Conservation (phyloP, 78 protist species). For the Acrasis kona region DNA sequence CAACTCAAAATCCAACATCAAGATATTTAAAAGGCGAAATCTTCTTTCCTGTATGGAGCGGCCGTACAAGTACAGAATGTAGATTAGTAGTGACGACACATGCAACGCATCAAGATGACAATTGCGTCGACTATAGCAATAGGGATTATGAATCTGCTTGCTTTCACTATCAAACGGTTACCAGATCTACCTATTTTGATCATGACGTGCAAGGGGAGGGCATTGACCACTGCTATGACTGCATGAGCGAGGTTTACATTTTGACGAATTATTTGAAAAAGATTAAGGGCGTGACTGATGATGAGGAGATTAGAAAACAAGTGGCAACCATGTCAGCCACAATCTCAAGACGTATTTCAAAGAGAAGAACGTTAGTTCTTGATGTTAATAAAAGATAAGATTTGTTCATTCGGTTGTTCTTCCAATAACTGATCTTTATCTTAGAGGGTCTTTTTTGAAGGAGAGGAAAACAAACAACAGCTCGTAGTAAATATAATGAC, state of each 20-base stretch:
- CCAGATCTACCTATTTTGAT: slow-evolving; percentile 8
- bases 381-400: no score
- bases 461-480: no score
- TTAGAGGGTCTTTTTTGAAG: no score
- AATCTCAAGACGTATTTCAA: no score
- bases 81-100: slow-evolving; percentile 23
- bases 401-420: no score
- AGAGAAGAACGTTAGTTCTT: no score
- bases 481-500: no score
- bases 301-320: background rate
- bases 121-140: slow-evolving; percentile 24
- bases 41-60: slow-evolving; percentile 44
- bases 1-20: no score
- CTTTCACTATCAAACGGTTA: slow-evolving; percentile 42
- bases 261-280: background rate
- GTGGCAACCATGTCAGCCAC: background rate
- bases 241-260: slow-evolving; percentile 24
- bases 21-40: slow-evolving; percentile 39
- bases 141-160: slow-evolving; percentile 27
- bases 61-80: slow-evolving; percentile 43
- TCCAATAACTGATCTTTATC: no score
- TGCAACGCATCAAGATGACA: background rate
- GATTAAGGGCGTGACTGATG: background rate
- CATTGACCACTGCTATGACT: slow-evolving; percentile 48
- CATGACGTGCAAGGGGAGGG: background rate